Evolutionary conservation across 2,329 filamentous ascomycete species (phyloP), one percentile per base, ranked within the genome.

Genomic region (Colletotrichum siamense): DNA sequence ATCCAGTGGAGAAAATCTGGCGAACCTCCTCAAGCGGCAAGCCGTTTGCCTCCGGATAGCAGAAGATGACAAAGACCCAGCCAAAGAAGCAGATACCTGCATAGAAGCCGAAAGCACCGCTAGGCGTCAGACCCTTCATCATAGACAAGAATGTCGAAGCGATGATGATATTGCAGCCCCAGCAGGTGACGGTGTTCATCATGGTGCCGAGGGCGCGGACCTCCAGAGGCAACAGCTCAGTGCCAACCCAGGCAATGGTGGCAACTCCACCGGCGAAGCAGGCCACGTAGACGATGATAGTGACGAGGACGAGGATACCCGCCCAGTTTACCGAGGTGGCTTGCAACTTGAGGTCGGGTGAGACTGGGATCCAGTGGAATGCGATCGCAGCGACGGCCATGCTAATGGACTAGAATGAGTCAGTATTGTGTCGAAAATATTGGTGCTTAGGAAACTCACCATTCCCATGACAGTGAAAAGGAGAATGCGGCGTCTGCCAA

Each of bases 1-100:
- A 89, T 0, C 87, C 87, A 52, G 87, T 83, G 34, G 85, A 80
- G 77, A 91, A 91, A 7, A 90, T 84, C 69, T 88, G 87, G 28
- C 87, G 82, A n/a, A 91, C 86, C 63, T 89, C 88, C 79, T 91
- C 90, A 8, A 91, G 82, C 22, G 89, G 87, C 85, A 91, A 87
- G 8, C 89, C 89, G 78, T 90, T 89, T 3, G 89, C 88, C 76
- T 91, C 88, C 1, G 89, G 89, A 76, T 90, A 91, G 77, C 83
- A 89, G 81, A 89, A 87, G 71, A 87, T 84, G 34, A 90, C 84
- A 71, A 87, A 83, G 7, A 89, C 67, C 80, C 85, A 88, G 16
- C 88, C 88, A 34, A 87, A 78, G 73, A 87, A 84, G 79, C 88
- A 90, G 34, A 90, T 87, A 1, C 82, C 87, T 1, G 88, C 86